Base-by-base conservation (phyloP, 306 rosid species). In the Trifolium fragiferum region DNA sequence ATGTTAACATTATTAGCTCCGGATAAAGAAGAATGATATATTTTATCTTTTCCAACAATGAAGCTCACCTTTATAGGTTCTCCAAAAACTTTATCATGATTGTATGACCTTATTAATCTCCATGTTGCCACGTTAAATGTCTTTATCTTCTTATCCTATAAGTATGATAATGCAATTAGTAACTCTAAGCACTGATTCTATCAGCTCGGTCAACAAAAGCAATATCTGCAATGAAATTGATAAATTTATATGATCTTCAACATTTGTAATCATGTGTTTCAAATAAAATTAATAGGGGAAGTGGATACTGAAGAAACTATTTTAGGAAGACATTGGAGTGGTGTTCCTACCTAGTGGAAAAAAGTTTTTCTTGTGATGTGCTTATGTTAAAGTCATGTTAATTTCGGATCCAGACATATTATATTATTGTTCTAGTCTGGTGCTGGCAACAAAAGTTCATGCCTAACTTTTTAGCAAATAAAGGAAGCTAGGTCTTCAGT, bases 161-260 rank as follows among this genome's bases (percentile, higher is more conserved):
- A n/a, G n/a, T n/a, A n/a, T n/a, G n/a, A n/a, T n/a, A n/a, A n/a
- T n/a, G n/a, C n/a, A n/a, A n/a, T n/a, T n/a, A n/a, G n/a, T n/a
- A n/a, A n/a, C n/a, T n/a, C n/a, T n/a, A n/a, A n/a, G n/a, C n/a
- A n/a, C n/a, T n/a, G n/a, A n/a, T n/a, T n/a, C n/a, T 92, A 84
- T 94, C 98, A 43, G 99, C 98, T 79, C 98, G 93, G 80, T 94
- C 99, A 57, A 95, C 96, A 86, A 95, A 95, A 66, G 99, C 99
- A 61, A 94, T 78, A 83, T 94, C 98, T 94, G 90, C 86, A 77
- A 82, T 60, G 66, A 68, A 81, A 81, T 27, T 66, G 38, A 68
- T 54, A 60, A 78, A 78, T 71, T 5, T 61, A 8, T 66, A 74
- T 53, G 67, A 75, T 81, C 43, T 15, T 40, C 76, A 23, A 61